Evolutionary conservation across 225 moss, liverwort and hornwort species (phyloP).

Genomic region (Ulota crispa): DNA sequence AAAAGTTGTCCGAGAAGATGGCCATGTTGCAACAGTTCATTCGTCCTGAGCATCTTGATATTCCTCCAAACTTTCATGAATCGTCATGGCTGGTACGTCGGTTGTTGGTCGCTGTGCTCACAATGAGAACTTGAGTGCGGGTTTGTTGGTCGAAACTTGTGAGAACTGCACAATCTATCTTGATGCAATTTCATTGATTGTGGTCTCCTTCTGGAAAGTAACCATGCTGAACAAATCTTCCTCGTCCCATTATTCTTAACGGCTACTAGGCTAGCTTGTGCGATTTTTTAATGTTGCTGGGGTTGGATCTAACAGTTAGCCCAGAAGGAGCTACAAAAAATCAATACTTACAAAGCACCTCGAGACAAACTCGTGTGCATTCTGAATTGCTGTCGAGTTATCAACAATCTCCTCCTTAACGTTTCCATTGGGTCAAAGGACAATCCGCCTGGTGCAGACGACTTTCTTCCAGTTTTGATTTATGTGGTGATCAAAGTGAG

Average conservation of each 20-base stretch:
- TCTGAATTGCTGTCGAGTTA: conserved; percentile 93
- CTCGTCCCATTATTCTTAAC: background rate
- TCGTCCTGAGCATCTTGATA: conserved; percentile 95
- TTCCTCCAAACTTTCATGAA: conserved; percentile 78
- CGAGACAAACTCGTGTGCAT: conserved; percentile 98
- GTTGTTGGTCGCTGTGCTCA: conserved; percentile 19
- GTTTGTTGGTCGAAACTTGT: conserved; percentile 3
- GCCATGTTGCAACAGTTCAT: conserved; percentile 78
- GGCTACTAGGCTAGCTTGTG: conserved; percentile 8
- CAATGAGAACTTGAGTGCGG: background rate
- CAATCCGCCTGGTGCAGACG: conserved; percentile 96
- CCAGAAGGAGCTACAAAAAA: conserved; percentile 96
- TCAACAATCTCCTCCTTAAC: conserved; percentile 94
- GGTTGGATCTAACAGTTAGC: conserved; percentile 63
- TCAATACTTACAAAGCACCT: conserved; percentile 93
- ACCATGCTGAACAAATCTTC: background rate
- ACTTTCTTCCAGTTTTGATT: conserved; percentile 95
- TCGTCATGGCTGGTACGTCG: conserved; percentile 84
- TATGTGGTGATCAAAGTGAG: conserved; percentile 95
- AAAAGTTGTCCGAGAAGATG: conserved; percentile 87
- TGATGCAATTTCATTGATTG: background rate
- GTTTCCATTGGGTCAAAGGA: conserved; percentile 85
- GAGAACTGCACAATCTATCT: conserved; percentile 9
- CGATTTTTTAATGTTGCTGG: conserved; percentile 10
- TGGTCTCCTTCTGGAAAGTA: background rate